Conservation (phyloP, 2,329 filamentous ascomycete species). For the Diaporthe australafricana region DNA sequence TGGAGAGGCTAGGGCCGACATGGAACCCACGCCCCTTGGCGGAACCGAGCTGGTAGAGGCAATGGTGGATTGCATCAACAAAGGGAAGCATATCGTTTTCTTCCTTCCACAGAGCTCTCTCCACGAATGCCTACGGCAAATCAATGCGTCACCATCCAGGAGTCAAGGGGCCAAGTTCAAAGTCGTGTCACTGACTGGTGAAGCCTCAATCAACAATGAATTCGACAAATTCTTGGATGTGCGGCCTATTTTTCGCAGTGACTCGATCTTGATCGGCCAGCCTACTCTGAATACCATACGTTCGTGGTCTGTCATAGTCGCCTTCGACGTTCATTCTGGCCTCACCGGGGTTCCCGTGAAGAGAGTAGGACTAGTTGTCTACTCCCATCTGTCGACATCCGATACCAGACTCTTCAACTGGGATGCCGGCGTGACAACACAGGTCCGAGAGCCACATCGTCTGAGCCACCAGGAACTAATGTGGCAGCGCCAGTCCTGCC, state of each 20-base stretch:
- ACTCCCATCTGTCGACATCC: neutral
- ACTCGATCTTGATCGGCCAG: too few relatives aligned
- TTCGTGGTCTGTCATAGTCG: neutral
- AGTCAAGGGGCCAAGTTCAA: neutral
- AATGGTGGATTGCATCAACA: neutral
- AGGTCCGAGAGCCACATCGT: neutral
- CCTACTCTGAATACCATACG: too few relatives aligned
- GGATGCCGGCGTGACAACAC: neutral
- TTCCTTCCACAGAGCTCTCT: neutral
- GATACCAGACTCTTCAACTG: neutral
- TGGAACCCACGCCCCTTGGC: neutral
- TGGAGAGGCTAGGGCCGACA: too few relatives aligned
- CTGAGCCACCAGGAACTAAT: neutral
- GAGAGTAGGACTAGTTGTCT: neutral
- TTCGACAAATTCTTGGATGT: too few relatives aligned
- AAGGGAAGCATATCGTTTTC: neutral
- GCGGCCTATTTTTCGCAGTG: too few relatives aligned
- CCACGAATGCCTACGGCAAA: neutral
- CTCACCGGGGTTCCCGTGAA: neutral
- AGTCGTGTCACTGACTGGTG: neutral
- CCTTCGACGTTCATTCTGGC: neutral
- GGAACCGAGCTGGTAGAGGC: neutral
- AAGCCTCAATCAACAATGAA: too few relatives aligned
- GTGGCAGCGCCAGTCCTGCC: neutral
- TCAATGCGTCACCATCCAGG: neutral